Evolutionary conservation across 1,139 yeast genomes (phyloP), one percentile per base, ranked within the genome.

Genomic region (Hemisphaericaspora subhashii): DNA sequence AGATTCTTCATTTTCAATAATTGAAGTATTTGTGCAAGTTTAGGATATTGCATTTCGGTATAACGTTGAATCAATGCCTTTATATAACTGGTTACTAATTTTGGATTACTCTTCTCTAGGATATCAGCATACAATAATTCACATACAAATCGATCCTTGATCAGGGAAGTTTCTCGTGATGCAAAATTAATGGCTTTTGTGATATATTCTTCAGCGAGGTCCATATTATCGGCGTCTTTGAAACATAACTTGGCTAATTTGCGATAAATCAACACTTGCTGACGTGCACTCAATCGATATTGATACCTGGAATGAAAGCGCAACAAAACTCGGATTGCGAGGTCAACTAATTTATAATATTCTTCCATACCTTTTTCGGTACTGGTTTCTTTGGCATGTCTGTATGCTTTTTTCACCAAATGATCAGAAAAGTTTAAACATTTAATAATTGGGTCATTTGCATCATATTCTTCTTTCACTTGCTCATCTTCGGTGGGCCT

Each of bases 191-290:
- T 52, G 2, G 78, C 74, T 42, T 56, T 57, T 32, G 57, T 58
- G n/a, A 67, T 58, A 39, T 65, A 67, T 2, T 58, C 63, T 22
- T 70, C 72, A 0, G 81, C 79, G 20, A 56, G 46, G 27, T 62
- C 64, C 11, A 56, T 44, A 40, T 66, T 64, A 11, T 56, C 57
- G 0, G 80, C 75, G 42, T 77, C 81, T 16, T 49, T 45, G 32
- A 63, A 61, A 41, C 69, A 62, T 2, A 74, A 37, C 13, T 50
- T 51, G 0, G 77, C 68, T 12, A 75, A 48, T 34, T 60, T 60
- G 40, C 60, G 66, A 37, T 60, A 60, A 0, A 71, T 50, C 1
- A 52, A 40, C 43, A 66, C 64, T 39, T 65, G 69, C 18, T 60
- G 40, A 12, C 45, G 48, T 0, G 72, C 66, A 36, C 59, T 55